Conservation (phyloP, 129 eudicot species). For the Rutidosis leptorrhynchoides region DNA sequence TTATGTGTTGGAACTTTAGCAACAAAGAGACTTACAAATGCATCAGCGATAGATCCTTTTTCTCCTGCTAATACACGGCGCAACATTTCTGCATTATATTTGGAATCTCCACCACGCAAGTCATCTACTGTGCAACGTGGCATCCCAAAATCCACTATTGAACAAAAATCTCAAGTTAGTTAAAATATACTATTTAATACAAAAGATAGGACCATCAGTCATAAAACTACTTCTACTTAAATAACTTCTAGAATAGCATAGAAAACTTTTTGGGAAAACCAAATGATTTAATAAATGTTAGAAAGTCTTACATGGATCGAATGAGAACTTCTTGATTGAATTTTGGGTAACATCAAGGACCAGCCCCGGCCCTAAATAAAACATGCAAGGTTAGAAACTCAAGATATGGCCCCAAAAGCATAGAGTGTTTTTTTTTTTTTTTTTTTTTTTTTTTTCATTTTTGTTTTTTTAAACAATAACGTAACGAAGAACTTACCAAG, state of each 20-base stretch:
- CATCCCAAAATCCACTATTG: constrained; percentile 83
- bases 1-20: neutral
- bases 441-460: neutral
- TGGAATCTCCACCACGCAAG: constrained; percentile 79
- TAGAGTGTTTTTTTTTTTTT: neutral
- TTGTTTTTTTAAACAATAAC: neutral
- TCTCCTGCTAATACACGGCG: constrained; percentile 83
- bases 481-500: constrained; percentile 48
- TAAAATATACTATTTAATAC: neutral
- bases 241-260: neutral
- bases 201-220: neutral
- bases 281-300: neutral
- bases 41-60: constrained; percentile 81
- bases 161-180: constrained; percentile 1
- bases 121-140: constrained; percentile 82
- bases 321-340: constrained; percentile 65
- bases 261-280: neutral
- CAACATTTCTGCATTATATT: constrained; percentile 65
- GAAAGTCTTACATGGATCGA: constrained; percentile 78
- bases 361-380: constrained; percentile 64
- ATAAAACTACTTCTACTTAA: neutral
- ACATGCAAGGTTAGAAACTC: neutral
- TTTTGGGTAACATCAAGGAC: constrained; percentile 78
- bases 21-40: constrained; percentile 58
- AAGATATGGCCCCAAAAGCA: neutral